A percentile compares a stretch with the other conserved stretches of the same genome.
phyloP scores from a whole-genome alignment of 768 basidiomycete species.

The Tephrocybe rancida region DNA sequence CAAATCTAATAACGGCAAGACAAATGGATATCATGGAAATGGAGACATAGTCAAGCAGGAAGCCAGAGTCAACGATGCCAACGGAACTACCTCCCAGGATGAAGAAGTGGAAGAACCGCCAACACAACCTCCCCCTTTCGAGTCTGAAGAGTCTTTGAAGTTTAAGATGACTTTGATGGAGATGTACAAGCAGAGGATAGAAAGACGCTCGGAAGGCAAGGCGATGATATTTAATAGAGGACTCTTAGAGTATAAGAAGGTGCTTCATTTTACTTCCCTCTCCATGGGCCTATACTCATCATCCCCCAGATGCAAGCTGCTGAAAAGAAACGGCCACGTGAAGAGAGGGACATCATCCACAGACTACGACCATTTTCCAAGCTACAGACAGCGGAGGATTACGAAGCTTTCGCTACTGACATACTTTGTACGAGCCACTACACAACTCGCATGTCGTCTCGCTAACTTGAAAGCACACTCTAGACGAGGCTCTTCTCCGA shows the following conservation, averaged over 20 bases:
- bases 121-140: slow-evolving; percentile 74
- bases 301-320: slow-evolving; percentile 76
- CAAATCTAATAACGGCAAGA: slow-evolving; percentile 37
- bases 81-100: slow-evolving; percentile 50
- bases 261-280: slow-evolving; percentile 33
- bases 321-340: slow-evolving; percentile 89
- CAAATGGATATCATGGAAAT: slow-evolving; percentile 47
- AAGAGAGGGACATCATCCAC: slow-evolving; percentile 89
- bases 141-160: slow-evolving; percentile 79
- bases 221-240: slow-evolving; percentile 91
- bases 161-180: slow-evolving; percentile 91
- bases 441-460: not conserved
- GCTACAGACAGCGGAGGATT: slow-evolving; percentile 90
- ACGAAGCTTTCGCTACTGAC: slow-evolving; percentile 85
- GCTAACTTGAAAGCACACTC: not conserved
- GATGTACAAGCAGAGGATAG: slow-evolving; percentile 88
- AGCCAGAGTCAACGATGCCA: slow-evolving; percentile 49
- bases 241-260: slow-evolving; percentile 93
- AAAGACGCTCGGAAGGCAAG: slow-evolving; percentile 84
- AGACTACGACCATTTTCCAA: slow-evolving; percentile 90
- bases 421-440: slow-evolving; percentile 71
- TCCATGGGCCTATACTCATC: not conserved
- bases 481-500: slow-evolving; percentile 87
- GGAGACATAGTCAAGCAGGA: slow-evolving; percentile 38
- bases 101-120: slow-evolving; percentile 67